These are phyloP conservation scores for Fusarium marasasianum DNA, from an alignment of 2,329 filamentous ascomycete genomes.

Conservation along the genomic window DNA sequence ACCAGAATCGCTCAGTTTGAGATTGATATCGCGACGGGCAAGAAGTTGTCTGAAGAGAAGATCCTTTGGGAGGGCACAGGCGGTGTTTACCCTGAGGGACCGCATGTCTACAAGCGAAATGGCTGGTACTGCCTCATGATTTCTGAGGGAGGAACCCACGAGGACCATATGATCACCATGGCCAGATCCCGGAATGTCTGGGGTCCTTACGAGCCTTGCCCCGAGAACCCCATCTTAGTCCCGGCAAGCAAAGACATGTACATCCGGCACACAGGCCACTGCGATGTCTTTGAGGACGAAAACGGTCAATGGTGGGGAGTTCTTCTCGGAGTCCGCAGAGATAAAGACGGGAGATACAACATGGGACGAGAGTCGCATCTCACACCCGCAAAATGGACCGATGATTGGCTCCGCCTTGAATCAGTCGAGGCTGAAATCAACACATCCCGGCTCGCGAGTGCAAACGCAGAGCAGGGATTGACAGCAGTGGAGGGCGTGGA, in stretches of 20 bases:
- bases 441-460: neutral
- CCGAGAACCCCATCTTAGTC: neutral
- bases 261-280: conserved; percentile 3
- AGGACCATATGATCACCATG: conserved; percentile 20
- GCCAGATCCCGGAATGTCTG: neutral
- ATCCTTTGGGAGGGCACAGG: conserved; percentile 7
- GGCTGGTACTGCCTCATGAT: conserved; percentile 15
- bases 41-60: neutral
- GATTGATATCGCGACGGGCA: neutral
- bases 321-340: conserved; percentile 6
- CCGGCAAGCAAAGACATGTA: conserved; percentile 1
- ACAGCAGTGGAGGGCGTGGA: neutral
- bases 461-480: neutral
- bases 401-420: conserved; percentile 3
- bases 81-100: neutral
- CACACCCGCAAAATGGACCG: neutral
- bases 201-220: conserved; percentile 13
- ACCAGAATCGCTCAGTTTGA: conserved; percentile 7
- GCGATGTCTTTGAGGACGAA: neutral
- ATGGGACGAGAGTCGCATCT: conserved; percentile 12
- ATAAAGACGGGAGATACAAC: neutral
- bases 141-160: conserved; percentile 6
- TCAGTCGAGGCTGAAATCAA: neutral
- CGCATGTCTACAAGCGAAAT: conserved; percentile 11
- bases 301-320: conserved; percentile 17